Evolutionary conservation across 1,139 yeast genomes (phyloP), one percentile per base, ranked within the genome.

Genomic region (Hyphopichia wangnamkhiaoensis): DNA sequence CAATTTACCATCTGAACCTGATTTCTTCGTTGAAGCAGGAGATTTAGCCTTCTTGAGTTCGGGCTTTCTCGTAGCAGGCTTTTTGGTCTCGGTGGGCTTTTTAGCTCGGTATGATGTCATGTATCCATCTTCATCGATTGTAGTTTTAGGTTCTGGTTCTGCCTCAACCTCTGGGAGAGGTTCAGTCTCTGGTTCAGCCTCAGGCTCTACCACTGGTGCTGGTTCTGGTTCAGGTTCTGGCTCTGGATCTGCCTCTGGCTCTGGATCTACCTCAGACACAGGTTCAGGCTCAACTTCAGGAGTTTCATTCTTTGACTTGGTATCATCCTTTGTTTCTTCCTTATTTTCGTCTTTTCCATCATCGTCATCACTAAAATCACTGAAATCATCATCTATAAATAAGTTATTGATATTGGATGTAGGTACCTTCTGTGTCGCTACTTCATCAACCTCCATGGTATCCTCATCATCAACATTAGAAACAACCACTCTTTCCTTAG

Each of bases 71-170:
- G n/a, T 50, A 5, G 55, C 43, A 12, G 48, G 40, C 10, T 40
- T 18, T 16, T 25, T 35, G n/a, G 41, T 38, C 13, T 19, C 25
- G 13, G 29, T 26, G 7, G 18, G 19, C 4, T 19, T 41, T 26
- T 43, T 38, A 37, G 58, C 57, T 31, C 62, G 56, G 34, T 53
- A 59, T 15, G 70, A 60, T 3, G 67, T 63, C 18, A 67, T 55
- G 44, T 65, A 71, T 2, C 76, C 76, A 34, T 70, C 75, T 21
- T 65, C 74, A 40, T 69, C 76, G 24, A 64, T 58, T 1, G 56
- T 50, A 3, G 59, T 54, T 43, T 56, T 59, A 19, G 52, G 51
- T 16, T 42, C 42, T 14, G 47, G 38, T 34, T 45, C 47, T 36
- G 38, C 43, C 18, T 29, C 31, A n/a, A 10, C 21, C 9, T 16